These are phyloP conservation scores for Verticillium dahliae DNA, from an alignment of 2,329 filamentous ascomycete genomes.

Conservation along the genomic window DNA sequence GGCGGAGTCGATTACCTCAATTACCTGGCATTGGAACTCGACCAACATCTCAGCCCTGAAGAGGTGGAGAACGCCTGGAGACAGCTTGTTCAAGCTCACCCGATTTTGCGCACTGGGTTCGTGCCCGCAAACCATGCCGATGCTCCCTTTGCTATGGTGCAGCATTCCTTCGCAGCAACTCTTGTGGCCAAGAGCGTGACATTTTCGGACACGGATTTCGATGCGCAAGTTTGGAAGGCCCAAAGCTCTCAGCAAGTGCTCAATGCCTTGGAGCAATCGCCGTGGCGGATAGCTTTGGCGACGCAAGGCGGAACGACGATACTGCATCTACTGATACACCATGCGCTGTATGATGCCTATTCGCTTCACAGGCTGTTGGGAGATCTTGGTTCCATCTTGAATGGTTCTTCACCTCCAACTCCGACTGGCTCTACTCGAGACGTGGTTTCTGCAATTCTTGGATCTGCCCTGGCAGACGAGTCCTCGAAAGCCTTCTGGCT, in stretches of 20 bases:
- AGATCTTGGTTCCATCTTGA: constrained; percentile 39
- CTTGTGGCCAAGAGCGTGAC: background rate
- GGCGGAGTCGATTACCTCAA: constrained; percentile 70
- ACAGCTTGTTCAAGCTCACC: constrained; percentile 44
- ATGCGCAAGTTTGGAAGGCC: constrained; percentile 29
- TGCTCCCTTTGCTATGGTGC: constrained; percentile 68
- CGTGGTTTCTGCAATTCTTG: constrained; percentile 34
- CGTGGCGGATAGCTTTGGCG: constrained; percentile 56
- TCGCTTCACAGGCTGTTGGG: constrained; percentile 61
- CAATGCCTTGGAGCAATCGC: constrained; percentile 41
- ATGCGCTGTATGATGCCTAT: constrained; percentile 79
- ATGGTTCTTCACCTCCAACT: constrained; percentile 6
- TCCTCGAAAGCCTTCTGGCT: constrained; percentile 56
- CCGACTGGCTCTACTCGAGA: constrained; percentile 19
- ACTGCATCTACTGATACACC: constrained; percentile 56
- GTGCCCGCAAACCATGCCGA: constrained; percentile 51
- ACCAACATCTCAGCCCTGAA: constrained; percentile 25
- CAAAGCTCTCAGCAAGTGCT: constrained; percentile 23
- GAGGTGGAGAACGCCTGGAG: constrained; percentile 54
- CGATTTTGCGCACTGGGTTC: constrained; percentile 75
- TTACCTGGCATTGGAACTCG: constrained; percentile 50
- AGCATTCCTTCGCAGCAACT: constrained; percentile 31
- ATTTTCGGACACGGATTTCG: constrained; percentile 14
- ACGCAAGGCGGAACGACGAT: constrained; percentile 12
- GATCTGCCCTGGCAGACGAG: constrained; percentile 19